Evolutionary conservation across 148 eudicot genomes (phyloP), one percentile per base, ranked within the genome.

Genomic region (Mesembryanthemum crystallinum): DNA sequence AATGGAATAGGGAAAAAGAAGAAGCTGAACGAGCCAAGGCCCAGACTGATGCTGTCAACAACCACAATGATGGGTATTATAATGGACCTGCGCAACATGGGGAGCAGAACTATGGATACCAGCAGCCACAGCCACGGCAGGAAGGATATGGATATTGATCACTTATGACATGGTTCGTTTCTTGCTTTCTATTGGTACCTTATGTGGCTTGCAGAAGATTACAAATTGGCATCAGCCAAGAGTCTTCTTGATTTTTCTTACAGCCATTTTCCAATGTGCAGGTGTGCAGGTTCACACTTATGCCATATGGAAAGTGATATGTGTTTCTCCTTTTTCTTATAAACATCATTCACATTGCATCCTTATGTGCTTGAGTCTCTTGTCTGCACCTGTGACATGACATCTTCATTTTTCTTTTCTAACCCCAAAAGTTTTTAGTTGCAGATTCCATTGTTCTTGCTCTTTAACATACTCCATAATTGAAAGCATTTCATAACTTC

Each of bases 1-100:
- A 94, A 67, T 92, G 98, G 98, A 94, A 94, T 71, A 71, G 94
- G 81, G 97, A 94, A 81, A 94, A 80, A 82, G 98, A 92, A 82
- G 83, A 84, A 72, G 87, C 89, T 32, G 89, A 85, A 72, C 81
- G 71, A 62, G 81, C 75, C 57, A 82, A 80, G 55, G 49, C 65
- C n/a, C 81, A 78, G 55, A 63, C 69, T 51, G 82, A 73, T 49
- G 68, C 32, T 39, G 59, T 68, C 68, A 80, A 72, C 27, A 30
- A 30, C n/a, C 49, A 45, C 14, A 62, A 81, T 47, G 79, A 71
- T 27, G 78, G 67, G 28, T 57, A 75, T 68, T 65, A 64, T 21
- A 75, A 76, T 64, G 85, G 73, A 1, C 55, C 47, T 42, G 33
- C 58, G n/a, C 77, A 71, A 15, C 73, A 83, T 60, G 86, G 80